Percentiles rank a stretch among this genome's conserved stretches.
Evolutionary conservation across 1,284 basidiomycete species (phyloP).

Genomic region (Trametes pubescens): DNA sequence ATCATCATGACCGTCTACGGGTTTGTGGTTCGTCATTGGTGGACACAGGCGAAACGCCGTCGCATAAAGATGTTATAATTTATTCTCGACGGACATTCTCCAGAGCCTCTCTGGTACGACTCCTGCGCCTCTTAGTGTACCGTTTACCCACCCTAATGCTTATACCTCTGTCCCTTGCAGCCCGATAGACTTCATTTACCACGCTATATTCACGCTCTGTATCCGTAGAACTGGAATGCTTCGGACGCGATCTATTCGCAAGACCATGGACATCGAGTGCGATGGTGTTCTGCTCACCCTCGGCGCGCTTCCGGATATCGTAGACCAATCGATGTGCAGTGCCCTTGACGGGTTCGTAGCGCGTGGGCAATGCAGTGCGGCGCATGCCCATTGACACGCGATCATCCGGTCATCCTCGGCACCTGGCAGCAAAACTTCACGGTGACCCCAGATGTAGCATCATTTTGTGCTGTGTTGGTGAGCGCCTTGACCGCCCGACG

Average conservation of each 20-base stretch:
- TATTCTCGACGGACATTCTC: not conserved
- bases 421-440: no score
- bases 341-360: no score
- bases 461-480: no score
- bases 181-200: not conserved
- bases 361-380: no score
- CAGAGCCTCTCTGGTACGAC: not conserved
- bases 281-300: not conserved
- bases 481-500: no score
- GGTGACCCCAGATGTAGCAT: no score
- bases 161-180: not conserved
- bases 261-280: not conserved
- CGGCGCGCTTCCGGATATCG: no score
- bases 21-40: slow-evolving; percentile 62
- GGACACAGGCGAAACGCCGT: slow-evolving; percentile 56
- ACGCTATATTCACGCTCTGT: not conserved
- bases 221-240: slow-evolving; percentile 5
- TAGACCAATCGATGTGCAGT: no score
- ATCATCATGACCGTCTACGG: slow-evolving; percentile 51
- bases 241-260: not conserved
- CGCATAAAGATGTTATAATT: slow-evolving; percentile 20
- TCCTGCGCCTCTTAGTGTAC: not conserved
- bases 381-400: no score
- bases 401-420: no score
- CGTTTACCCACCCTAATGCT: not conserved